These are phyloP conservation scores for Scheffersomyces lignosus DNA, from an alignment of 805 yeast genomes.

Conservation along the genomic window DNA sequence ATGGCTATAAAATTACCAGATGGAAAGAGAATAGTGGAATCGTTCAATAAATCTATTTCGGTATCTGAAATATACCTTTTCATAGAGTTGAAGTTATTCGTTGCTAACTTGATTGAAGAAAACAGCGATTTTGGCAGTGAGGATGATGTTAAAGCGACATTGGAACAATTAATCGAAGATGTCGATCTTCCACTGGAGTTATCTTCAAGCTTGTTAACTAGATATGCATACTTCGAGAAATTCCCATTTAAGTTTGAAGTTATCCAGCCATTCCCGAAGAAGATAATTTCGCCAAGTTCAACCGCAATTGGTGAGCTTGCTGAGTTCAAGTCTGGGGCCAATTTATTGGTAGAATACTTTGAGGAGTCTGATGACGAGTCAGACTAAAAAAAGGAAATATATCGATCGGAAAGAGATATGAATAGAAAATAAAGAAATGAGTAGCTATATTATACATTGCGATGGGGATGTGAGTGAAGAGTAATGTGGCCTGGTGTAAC, in stretches of 20 bases:
- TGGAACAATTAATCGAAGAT: not conserved
- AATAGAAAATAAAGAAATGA: too few relatives aligned
- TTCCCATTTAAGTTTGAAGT: constrained; percentile 37
- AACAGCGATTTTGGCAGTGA: constrained; percentile 13
- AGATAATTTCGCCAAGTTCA: constrained; percentile 16
- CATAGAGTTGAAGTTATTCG: constrained; percentile 42
- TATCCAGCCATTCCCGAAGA: constrained; percentile 43
- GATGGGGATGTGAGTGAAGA: too few relatives aligned
- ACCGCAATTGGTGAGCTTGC: constrained; percentile 8
- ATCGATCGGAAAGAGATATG: too few relatives aligned
- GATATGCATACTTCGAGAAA: constrained; percentile 21
- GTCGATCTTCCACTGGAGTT: too few relatives aligned
- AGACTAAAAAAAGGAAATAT: constrained; percentile 2
- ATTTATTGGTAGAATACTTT: constrained; percentile 35
- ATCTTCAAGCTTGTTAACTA: constrained; percentile 10
- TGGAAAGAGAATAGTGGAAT: constrained; percentile 51
- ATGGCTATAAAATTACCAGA: constrained; percentile 57
- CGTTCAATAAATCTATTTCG: constrained; percentile 39
- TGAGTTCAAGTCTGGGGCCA: constrained; percentile 36
- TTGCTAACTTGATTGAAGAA: constrained; percentile 10
- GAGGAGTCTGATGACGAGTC: constrained; percentile 21
- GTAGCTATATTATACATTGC: too few relatives aligned
- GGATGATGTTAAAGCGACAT: constrained; percentile 8
- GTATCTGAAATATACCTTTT: constrained; percentile 50
- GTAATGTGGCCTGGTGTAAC: too few relatives aligned